Evolutionary conservation across 352 stramenopile genomes (phyloP).

Genomic region (Globisporangium acanthophoron): DNA sequence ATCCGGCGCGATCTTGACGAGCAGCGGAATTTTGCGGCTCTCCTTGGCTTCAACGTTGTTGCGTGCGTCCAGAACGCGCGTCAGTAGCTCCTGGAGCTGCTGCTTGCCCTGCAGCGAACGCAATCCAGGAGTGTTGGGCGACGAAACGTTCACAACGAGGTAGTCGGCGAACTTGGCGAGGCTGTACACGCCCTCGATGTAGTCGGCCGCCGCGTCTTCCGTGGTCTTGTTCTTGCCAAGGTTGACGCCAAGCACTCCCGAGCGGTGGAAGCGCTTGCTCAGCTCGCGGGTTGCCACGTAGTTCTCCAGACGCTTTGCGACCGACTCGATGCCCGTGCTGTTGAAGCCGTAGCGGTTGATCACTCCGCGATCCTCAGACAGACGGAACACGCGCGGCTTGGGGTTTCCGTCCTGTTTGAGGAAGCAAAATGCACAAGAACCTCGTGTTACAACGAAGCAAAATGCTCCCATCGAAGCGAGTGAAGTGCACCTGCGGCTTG

Average conservation of each 20-base stretch:
- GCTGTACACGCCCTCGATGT: conserved; percentile 86
- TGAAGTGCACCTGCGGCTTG: conserved; percentile 64
- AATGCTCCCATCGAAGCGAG: no score
- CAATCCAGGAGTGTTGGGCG: conserved; percentile 92
- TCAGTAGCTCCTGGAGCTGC: conserved; percentile 76
- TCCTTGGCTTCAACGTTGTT: conserved; percentile 53
- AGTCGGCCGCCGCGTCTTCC: conserved; percentile 81
- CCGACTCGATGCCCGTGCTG: conserved; percentile 84
- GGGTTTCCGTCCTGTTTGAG: conserved; percentile 80
- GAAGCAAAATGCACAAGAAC: conserved; percentile 6
- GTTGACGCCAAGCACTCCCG: conserved; percentile 94
- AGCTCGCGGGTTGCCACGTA: conserved; percentile 43
- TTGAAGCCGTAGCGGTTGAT: conserved; percentile 99
- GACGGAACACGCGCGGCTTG: conserved; percentile 95
- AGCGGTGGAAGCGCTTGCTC: conserved; percentile 33
- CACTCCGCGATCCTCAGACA: conserved; percentile 91
- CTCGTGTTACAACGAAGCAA: background rate
- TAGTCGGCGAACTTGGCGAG: conserved; percentile 96
- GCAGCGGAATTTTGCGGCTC: conserved; percentile 79
- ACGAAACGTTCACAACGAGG: conserved; percentile 98
- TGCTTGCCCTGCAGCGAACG: conserved; percentile 74
- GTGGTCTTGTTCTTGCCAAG: conserved; percentile 97
- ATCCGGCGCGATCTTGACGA: conserved; percentile 98
- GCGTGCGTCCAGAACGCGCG: conserved; percentile 59
- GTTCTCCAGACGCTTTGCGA: conserved; percentile 56